Base-by-base conservation (phyloP, 2,329 filamentous ascomycete genomes). In the Beauveria rudraprayagi region DNA sequence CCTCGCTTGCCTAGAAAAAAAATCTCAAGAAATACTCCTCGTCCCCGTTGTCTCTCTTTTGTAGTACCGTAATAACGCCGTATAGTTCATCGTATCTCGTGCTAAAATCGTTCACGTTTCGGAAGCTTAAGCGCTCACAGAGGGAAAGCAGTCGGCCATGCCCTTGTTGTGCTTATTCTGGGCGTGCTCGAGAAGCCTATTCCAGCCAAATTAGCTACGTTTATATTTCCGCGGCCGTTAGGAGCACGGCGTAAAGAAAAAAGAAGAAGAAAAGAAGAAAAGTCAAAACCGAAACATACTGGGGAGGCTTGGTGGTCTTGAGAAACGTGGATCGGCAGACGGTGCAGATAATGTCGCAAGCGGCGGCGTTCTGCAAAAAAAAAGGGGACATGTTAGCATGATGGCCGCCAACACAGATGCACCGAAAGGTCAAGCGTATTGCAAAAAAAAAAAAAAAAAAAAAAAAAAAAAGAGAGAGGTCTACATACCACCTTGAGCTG, bases 291-390 rank as follows among this genome's bases (percentile, higher is more conserved):
- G 24, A 41, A 19, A 77, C 83, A 67, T 79, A 87, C 84, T 88
- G 85, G 69, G 87, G 87, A 64, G 82, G 84, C 71, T 88, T 87
- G 63, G 87, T 88, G 41, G 89, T 92, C 79, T 88, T 87, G 67
- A 92, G 82, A 78, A 92, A 92, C 34, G 88, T 89, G 67, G 87
- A 83, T 76, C 86, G 89, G 87, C 89, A 92, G 69, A 85, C 79
- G 66, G 83, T 77, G 81, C 89, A 92, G 75, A 90, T 87, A 74
- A 92, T 90, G 70, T 83, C 86, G 79, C 86, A 89, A 63, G 89
- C 89, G 67, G 86, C 80, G 67, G 83, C 80, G 77, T 92, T 92
- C 87, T 90, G 66, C 40, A 37, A 16, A 37, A 37, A 22, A 22
- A 22, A 22, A 22, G 19, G 9, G 34, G 2, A 6, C 11, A 37